Conservation (phyloP, 2,329 filamentous ascomycete species). For the Arthrobotrys entomopaga region DNA sequence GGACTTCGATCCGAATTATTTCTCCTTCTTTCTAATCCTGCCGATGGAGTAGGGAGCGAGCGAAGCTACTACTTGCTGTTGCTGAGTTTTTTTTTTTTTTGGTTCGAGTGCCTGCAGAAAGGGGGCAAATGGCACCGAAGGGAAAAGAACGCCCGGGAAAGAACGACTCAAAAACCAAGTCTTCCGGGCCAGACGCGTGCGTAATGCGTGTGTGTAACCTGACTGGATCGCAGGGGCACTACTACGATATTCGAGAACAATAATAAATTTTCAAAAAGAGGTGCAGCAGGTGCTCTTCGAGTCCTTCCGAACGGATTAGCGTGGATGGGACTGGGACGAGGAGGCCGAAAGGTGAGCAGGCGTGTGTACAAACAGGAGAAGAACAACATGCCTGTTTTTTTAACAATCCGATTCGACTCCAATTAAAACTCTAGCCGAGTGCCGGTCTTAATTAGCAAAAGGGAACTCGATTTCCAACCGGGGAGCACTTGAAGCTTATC, state of each 20-base stretch:
- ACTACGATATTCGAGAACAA: neutral
- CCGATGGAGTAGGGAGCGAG: constrained; percentile 1
- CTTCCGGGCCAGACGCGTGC: neutral
- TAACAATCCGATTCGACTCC: too few relatives aligned
- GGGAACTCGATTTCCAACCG: too few relatives aligned
- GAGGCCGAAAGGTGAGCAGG: neutral
- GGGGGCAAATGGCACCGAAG: constrained; percentile 24
- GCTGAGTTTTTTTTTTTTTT: neutral
- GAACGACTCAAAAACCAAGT: neutral
- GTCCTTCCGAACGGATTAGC: constrained; percentile 55
- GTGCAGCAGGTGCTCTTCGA: constrained; percentile 42
- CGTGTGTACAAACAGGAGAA: too few relatives aligned
- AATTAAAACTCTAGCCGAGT: too few relatives aligned
- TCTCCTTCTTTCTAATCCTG: constrained; percentile 2
- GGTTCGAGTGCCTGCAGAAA: constrained; percentile 19
- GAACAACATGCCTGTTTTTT: too few relatives aligned
- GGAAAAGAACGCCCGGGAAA: constrained; percentile 11
- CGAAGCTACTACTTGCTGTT: neutral
- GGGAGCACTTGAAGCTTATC: too few relatives aligned
- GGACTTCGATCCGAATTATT: constrained; percentile 1
- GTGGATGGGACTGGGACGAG: constrained; percentile 31
- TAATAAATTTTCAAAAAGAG: constrained; percentile 7
- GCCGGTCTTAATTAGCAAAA: too few relatives aligned
- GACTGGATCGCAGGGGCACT: constrained; percentile 22
- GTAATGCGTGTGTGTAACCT: constrained; percentile 34